phyloP scores from a whole-genome alignment of 2,329 filamentous ascomycete species.

The Simplicillium sp. region DNA sequence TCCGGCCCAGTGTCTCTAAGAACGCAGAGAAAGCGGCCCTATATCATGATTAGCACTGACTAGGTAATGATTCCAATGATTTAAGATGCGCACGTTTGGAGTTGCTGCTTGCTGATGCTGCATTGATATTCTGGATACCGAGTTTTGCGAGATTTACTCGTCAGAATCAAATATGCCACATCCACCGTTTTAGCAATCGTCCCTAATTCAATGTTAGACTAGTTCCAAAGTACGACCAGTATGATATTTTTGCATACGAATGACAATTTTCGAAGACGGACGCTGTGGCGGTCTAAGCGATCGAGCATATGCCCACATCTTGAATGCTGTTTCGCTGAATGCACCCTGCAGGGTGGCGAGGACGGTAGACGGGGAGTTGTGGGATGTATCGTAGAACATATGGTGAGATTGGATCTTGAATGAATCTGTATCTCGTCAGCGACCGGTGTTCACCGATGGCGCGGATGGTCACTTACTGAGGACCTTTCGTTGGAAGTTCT shows the following conservation, averaged over 20 bases:
- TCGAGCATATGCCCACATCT: slow-evolving; percentile 52
- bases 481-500: slow-evolving; percentile 71
- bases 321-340: slow-evolving; percentile 70
- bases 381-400: slow-evolving; percentile 72
- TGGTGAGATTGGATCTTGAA: slow-evolving; percentile 80
- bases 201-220: slow-evolving; percentile 24
- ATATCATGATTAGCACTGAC: not conserved
- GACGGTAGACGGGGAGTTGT: slow-evolving; percentile 64
- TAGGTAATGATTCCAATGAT: not conserved
- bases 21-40: slow-evolving; percentile 68
- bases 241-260: too few species aligned
- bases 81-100: slow-evolving; percentile 44
- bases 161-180: slow-evolving; percentile 55
- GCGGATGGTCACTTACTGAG: slow-evolving; percentile 41
- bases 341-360: slow-evolving; percentile 65
- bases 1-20: slow-evolving; percentile 52
- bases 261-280: too few species aligned
- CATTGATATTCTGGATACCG: slow-evolving; percentile 46
- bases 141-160: slow-evolving; percentile 36
- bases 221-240: too few species aligned
- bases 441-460: not conserved
- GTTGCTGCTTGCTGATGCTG: slow-evolving; percentile 49
- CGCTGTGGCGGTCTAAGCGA: not conserved
- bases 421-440: slow-evolving; percentile 30
- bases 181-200: slow-evolving; percentile 58